Base-by-base conservation (phyloP, 805 yeast species). In the Lipomyces orientalis region DNA sequence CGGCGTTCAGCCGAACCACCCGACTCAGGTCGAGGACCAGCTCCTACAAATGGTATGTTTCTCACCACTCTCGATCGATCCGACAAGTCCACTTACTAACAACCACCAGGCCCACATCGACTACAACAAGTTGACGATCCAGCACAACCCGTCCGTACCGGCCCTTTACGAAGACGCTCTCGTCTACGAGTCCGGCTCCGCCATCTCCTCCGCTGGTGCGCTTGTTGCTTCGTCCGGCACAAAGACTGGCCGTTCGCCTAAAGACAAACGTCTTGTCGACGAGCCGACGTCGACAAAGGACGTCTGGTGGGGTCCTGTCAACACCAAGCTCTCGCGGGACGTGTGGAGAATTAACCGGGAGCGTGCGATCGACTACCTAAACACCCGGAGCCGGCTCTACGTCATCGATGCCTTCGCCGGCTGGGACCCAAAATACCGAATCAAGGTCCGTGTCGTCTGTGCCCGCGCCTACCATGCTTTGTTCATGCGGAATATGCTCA, bases 271-370 rank as follows among this genome's bases (percentile, higher is more conserved):
- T 83, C 91, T 94, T 79, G 98, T 94, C 71, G 98, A 93, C 76
- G 98, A 95, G 83, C 90, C 87, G 75, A 85, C 95, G 61, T 92
- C 97, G 52, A 81, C 85, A 68, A 85, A 91, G 67, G 83, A 93
- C 77, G 87, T 94, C 75, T 94, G 99, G 99, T 94, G 99, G 99
- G 99, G 99, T 33, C 98, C 98, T 1, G 99, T 94, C 74, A 94
- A 94, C 84, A 92, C 90, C 82, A 91, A 94, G 82, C 93, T 94
- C 75, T 90, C 91, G 68, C 97, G 92, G 81, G 88, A 89, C 79
- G 93, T 97, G 29, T 94, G 98, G 98, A 87, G 87, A 75, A 93
- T 94, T 76, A 91, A 96, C 79, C 90, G 97, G 80, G 94, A 94
- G 75, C 91, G 99, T 82, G 98, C 99, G 62, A 86, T 93, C 73